A percentile compares a stretch with the other conserved stretches of the same genome.
Conservation (phyloP, 1,139 yeast species). For the Diutina ranongensis region DNA sequence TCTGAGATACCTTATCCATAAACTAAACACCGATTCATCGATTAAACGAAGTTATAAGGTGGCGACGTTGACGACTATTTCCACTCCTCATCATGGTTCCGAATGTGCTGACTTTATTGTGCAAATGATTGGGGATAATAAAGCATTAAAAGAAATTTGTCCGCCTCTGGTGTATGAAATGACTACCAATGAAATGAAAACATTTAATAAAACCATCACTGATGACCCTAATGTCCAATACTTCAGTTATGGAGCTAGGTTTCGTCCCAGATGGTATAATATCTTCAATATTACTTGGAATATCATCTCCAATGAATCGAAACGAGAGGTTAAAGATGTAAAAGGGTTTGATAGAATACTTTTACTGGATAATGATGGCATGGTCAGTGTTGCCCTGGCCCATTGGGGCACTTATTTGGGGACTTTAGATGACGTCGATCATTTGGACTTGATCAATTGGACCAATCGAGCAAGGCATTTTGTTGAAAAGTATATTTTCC, state of each 20-base stretch:
- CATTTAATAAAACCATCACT: slow-evolving; percentile 40
- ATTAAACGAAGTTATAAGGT: slow-evolving; percentile 33
- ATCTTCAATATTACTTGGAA: slow-evolving; percentile 55
- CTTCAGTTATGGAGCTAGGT: slow-evolving; percentile 75
- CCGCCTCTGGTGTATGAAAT: slow-evolving; percentile 45
- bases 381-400: slow-evolving; percentile 69
- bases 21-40: slow-evolving; percentile 24
- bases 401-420: slow-evolving; percentile 82
- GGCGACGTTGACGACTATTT: slow-evolving; percentile 66
- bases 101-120: slow-evolving; percentile 68
- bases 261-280: slow-evolving; percentile 51
- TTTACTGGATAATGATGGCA: slow-evolving; percentile 63
- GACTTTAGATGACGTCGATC: slow-evolving; percentile 69
- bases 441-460: slow-evolving; percentile 79
- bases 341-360: not conserved
- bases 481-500: slow-evolving; percentile 24
- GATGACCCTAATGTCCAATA: slow-evolving; percentile 58
- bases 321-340: slow-evolving; percentile 7
- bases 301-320: slow-evolving; percentile 30
- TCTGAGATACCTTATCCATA: slow-evolving; percentile 60
- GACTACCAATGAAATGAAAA: slow-evolving; percentile 41
- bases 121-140: slow-evolving; percentile 13
- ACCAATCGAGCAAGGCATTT: slow-evolving; percentile 38
- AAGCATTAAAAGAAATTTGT: slow-evolving; percentile 16
- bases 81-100: slow-evolving; percentile 85